Base-by-base conservation (phyloP, 352 stramenopile species). In the Bremia lactucae region DNA sequence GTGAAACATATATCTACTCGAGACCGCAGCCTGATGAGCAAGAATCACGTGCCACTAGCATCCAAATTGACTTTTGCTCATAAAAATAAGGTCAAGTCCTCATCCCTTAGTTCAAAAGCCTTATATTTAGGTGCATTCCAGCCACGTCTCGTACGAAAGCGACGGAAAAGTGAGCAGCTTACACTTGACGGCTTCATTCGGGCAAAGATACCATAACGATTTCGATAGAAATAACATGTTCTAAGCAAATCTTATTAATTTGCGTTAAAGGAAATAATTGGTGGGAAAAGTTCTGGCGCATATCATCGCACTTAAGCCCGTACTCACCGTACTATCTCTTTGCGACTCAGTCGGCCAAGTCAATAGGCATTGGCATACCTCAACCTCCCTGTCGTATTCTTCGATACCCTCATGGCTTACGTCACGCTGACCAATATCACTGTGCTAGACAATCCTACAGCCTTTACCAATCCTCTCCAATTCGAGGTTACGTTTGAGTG, bases 401-500 rank as follows among this genome's bases (percentile, higher is more conserved):
- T n/a, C 31, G 29, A 26, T 31, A 49, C 26, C 23, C 31, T 7
- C 10, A 92, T 92, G 80, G 80, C 80, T 22, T 92, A 90, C 70
- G 77, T 92, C 37, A 92, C 80, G 49, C 67, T 97, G 25, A 90
- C 83, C 26, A 94, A 95, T 68, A 93, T 97, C 53, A 90, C 87
- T n/a, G 95, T 99, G 45, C 75, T 98, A 31, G 94, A 98, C 66
- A 99, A 99, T 78, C 96, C 96, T 19, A 95, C 88, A 37, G 72
- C 71, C 36, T 98, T 98, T 62, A 92, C 75, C n/a, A 98, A 97
- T 69, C 93, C 95, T 13, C 98, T 99, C 70, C 90, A 98, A 66
- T 99, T 99, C 67, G 95, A 99, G 68, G 96, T 99, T 58, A 98
- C 95, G 1, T 99, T 99, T 72, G 96, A 99, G 72, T 98, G 94